These are phyloP conservation scores for Boletus eberwhitei DNA, from an alignment of 768 basidiomycete genomes.

Conservation along the genomic window DNA sequence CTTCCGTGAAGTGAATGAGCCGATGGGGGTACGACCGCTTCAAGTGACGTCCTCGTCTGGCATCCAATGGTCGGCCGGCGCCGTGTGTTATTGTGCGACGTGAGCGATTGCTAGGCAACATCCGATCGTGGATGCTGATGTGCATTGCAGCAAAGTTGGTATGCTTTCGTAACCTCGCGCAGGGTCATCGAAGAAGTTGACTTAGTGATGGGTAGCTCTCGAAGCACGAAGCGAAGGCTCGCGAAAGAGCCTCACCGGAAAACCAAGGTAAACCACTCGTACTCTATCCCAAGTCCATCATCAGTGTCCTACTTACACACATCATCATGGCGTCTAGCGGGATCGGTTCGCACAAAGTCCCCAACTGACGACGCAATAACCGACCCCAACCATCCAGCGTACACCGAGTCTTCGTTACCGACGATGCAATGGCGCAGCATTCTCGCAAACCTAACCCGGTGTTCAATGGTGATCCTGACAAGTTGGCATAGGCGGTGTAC, in stretches of 20 bases:
- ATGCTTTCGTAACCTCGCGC: neutral
- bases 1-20: conserved; percentile 27
- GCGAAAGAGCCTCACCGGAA: too few species aligned
- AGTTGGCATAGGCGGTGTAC: conserved; percentile 12
- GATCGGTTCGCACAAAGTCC: neutral
- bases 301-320: neutral
- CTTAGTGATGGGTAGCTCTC: neutral
- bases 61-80: too few species aligned
- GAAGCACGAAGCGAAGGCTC: conserved; percentile 12
- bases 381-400: neutral
- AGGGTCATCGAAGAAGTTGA: neutral
- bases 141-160: conserved; percentile 7
- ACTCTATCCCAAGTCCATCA: neutral
- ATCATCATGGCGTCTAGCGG: neutral
- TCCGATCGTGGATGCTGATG: neutral
- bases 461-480: conserved; percentile 14
- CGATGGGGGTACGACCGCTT: conserved; percentile 38
- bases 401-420: neutral
- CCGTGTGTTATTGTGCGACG: too few species aligned
- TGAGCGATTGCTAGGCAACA: neutral
- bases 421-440: neutral
- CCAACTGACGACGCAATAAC: neutral
- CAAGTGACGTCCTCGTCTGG: conserved; percentile 35
- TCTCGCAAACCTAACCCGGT: neutral
- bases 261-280: conserved; percentile 11